These are phyloP conservation scores for Hypomontagnella submonticulosa DNA, from an alignment of 495 filamentous ascomycete genomes.

Conservation along the genomic window DNA sequence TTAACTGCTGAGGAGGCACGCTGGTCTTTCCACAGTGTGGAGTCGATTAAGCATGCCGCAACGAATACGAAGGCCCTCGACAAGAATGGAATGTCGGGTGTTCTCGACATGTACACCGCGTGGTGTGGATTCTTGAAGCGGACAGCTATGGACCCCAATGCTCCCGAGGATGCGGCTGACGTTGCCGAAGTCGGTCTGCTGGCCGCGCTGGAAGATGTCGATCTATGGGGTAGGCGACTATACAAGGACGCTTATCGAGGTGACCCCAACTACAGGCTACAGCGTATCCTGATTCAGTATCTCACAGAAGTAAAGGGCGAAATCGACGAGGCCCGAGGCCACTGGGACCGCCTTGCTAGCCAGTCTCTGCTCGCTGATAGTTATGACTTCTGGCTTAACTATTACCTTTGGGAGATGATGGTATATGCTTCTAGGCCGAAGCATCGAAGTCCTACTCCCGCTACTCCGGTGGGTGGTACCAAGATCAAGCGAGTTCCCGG, in stretches of 20 bases:
- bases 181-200: slow-evolving; percentile 90
- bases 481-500: slow-evolving; percentile 59
- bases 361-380: slow-evolving; percentile 71
- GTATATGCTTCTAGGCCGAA: slow-evolving; percentile 56
- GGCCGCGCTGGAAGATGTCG: slow-evolving; percentile 83
- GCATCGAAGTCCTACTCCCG: slow-evolving; percentile 58
- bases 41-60: slow-evolving; percentile 89
- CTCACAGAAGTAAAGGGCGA: slow-evolving; percentile 78
- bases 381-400: slow-evolving; percentile 92
- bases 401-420: slow-evolving; percentile 90
- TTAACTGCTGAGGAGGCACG: slow-evolving; percentile 81
- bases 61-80: slow-evolving; percentile 82
- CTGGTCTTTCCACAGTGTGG: slow-evolving; percentile 79
- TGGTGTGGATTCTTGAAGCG: slow-evolving; percentile 95
- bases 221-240: slow-evolving; percentile 77
- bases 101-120: slow-evolving; percentile 86
- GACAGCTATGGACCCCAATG: slow-evolving; percentile 76
- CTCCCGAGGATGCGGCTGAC: slow-evolving; percentile 89
- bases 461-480: slow-evolving; percentile 46
- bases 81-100: slow-evolving; percentile 78
- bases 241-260: slow-evolving; percentile 80
- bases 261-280: slow-evolving; percentile 86
- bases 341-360: slow-evolving; percentile 75
- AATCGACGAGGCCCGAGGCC: slow-evolving; percentile 69
- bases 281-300: slow-evolving; percentile 91